Evolutionary conservation across 2,329 filamentous ascomycete genomes (phyloP).

Genomic region (Bimuria novae-zelandiae): DNA sequence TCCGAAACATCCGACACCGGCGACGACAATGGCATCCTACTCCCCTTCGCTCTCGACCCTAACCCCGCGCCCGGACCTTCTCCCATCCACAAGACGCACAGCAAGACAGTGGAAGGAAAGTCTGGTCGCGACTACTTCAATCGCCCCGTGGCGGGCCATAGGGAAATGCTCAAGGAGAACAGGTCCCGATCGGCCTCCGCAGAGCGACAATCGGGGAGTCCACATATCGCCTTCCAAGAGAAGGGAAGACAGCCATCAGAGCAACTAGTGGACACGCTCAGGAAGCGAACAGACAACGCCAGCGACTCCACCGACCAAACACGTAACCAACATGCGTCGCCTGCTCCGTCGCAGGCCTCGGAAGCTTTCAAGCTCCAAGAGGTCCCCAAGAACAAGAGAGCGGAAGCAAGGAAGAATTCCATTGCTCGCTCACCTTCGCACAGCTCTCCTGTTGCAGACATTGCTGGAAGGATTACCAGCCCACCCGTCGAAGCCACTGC

Average conservation of each 20-base stretch:
- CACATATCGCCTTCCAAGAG: slow-evolving; percentile 92
- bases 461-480: slow-evolving; percentile 40
- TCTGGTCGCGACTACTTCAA: slow-evolving; percentile 52
- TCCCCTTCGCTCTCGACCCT: slow-evolving; percentile 58
- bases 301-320: slow-evolving; percentile 56
- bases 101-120: slow-evolving; percentile 31
- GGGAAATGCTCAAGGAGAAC: slow-evolving; percentile 49
- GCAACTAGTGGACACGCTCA: slow-evolving; percentile 61
- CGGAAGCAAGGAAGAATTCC: slow-evolving; percentile 53
- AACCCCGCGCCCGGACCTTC: slow-evolving; percentile 51
- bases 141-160: slow-evolving; percentile 40
- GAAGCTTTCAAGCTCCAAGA: slow-evolving; percentile 76
- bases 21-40: slow-evolving; percentile 60
- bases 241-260: slow-evolving; percentile 71
- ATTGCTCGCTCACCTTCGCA: slow-evolving; percentile 49
- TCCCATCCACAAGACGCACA: slow-evolving; percentile 37
- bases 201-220: slow-evolving; percentile 61
- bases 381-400: slow-evolving; percentile 69
- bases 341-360: slow-evolving; percentile 35
- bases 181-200: slow-evolving; percentile 52
- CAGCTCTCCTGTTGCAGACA: slow-evolving; percentile 48
- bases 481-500: slow-evolving; percentile 41
- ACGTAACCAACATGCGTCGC: slow-evolving; percentile 43
- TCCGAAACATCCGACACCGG: slow-evolving; percentile 66
- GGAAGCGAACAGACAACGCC: slow-evolving; percentile 49